Evolutionary conservation across 176 grass and related monocot species (phyloP), one percentile per base, ranked within the genome.

Genomic region (Oryza meyeriana): DNA sequence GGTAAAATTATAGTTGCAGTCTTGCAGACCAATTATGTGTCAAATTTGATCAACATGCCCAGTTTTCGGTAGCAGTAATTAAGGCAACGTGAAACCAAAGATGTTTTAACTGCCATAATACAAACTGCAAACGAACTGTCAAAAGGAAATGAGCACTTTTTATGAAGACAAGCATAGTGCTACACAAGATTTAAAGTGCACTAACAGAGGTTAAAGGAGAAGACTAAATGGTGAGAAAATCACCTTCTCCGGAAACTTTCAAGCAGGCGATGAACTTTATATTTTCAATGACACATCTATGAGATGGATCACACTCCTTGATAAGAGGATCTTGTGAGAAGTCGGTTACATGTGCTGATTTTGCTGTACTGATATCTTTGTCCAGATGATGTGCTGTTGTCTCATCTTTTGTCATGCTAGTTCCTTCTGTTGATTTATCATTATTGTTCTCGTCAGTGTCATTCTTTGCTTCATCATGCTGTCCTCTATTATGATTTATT

Each of bases 221-320:
- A 86, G 9, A 20, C 18, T 29, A 52, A 72, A 59, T 29, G 13
- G 34, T 32, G 73, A 29, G 28, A 85, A 72, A 73, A 76, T 26
- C 81, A 98, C 96, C 96, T 87, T 90, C 82, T 80, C 96, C 96
- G 11, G 93, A 80, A 71, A 98, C 92, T 91, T 94, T 93, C 66
- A 95, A 89, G 72, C 95, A 98, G 69, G 88, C 90, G 31, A 91
- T 83, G 69, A 98, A 93, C 48, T 83, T 91, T 35, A 87, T 80
- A 11, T 91, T 89, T 86, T 78, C 81, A 78, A 91, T 88, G 17
- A 91, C 39, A 57, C 93, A 95, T 80, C 87, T 93, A 76, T 93
- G 88, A 16, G 85, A 95, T 45, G 86, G 79, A 83, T 98, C 96
- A 59, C 93, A 98, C 47, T 76, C 91, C 79, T 81, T 75, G 34